phyloP scores from a whole-genome alignment of 2,329 filamentous ascomycete species.

The Fusarium lateritium region DNA sequence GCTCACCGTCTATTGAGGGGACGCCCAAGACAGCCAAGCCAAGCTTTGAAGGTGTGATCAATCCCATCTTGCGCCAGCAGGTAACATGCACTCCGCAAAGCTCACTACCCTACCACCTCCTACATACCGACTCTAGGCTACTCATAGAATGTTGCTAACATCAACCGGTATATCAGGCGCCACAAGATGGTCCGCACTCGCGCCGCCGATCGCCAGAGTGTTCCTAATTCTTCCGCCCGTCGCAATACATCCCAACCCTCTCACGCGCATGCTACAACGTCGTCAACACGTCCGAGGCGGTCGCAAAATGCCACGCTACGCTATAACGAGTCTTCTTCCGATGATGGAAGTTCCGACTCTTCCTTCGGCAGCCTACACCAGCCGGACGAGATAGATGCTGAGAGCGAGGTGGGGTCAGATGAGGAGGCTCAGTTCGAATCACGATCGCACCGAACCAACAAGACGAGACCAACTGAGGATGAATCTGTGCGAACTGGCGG shows the following conservation, averaged over 20 bases:
- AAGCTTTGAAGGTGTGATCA: constrained; percentile 34
- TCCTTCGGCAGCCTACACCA: constrained; percentile 22
- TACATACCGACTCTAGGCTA: fast-evolving
- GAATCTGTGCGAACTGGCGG: constrained; percentile 4
- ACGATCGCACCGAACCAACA: constrained; percentile 17
- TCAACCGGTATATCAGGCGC: constrained; percentile 6
- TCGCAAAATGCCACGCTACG: constrained; percentile 25
- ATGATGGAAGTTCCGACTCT: constrained; percentile 27
- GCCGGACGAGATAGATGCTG: constrained; percentile 22
- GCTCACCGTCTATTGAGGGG: neutral
- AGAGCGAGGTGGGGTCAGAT: constrained; percentile 27
- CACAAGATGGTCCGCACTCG: constrained; percentile 51
- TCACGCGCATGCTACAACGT: constrained; percentile 17
- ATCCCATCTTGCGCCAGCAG: constrained; percentile 31
- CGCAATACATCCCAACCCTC: constrained; percentile 46
- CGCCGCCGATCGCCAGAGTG: constrained; percentile 39
- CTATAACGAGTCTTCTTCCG: constrained; percentile 31
- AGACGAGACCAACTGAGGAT: neutral
- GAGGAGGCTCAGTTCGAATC: constrained; percentile 14
- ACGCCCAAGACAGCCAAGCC: constrained; percentile 6
- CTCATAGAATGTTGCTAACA: constrained; percentile 18
- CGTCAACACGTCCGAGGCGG: constrained; percentile 35
- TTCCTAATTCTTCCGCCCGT: constrained; percentile 27
- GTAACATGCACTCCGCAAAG: neutral
- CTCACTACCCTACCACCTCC: neutral